Base-by-base conservation (phyloP, 106 monocot species). In the Dactylorhiza incarnata region DNA sequence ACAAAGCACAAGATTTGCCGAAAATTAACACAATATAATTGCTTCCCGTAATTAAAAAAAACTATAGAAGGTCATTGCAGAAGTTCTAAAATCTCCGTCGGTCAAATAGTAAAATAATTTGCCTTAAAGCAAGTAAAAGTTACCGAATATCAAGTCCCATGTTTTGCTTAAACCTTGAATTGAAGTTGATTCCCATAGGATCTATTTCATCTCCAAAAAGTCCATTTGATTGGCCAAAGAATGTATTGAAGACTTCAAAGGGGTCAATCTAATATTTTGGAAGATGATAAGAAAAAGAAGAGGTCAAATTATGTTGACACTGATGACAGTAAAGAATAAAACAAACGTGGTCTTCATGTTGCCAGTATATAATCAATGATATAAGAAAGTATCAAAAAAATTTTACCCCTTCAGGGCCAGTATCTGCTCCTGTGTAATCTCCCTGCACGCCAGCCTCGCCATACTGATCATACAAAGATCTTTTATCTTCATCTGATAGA, bases 401-500 rank as follows among this genome's bases (percentile, higher is more conserved):
- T 70, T 79, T 74, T 87, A 94, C 94, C 86, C 87, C 88, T 65
- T 88, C 76, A 20, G 89, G 55, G 77, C 71, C 77, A 88, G 74
- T 72, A 81, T 76, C 81, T 73, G 69, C 74, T 51, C 77, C 87
- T 71, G 76, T 84, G 79, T 82, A 84, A 45, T 87, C 84, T 76
- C 84, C 88, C 25, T 83, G 85, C 73, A 87, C 77, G 74, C 91
- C 91, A 51, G 70, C 80, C 75, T 99, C 89, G 75, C 99, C 99
- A 78, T 84, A 90, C 15, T 78, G 91, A 79, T 99, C 94, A 89
- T 99, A 99, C 65, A 92, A 77, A 76, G 87, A 88, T 90, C 88
- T 89, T 83, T 92, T 99, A 8, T 94, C 99, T 77, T 84, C 76
- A 86, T 99, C 99, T 85, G 99, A 99, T 79, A 99, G 86, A 24